Evolutionary conservation across 345 rosid species (phyloP), one percentile per base, ranked within the genome.

Genomic region (Rhodamnia argentea): DNA sequence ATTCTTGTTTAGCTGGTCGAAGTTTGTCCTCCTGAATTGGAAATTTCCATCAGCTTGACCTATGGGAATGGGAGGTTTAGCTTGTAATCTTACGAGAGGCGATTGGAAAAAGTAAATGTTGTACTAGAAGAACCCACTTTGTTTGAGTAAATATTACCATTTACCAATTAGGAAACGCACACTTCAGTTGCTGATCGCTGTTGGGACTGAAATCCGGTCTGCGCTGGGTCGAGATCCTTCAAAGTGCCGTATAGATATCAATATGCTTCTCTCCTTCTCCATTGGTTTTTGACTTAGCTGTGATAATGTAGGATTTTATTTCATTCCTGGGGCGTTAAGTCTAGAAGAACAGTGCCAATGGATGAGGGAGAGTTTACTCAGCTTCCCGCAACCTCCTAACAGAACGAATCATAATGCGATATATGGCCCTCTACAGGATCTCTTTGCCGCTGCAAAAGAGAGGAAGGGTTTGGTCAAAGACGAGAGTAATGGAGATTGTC

Each of bases 401-500:
- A 93, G 98, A 91, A 96, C 98, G 10, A 95, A 97, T 83, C 98
- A 96, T 89, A 94, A 94, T 92, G 98, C 95, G 2, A 88, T 94
- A 24, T 94, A 96, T 64, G 99, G 99, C 85, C 95, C 98, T 16
- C 87, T 95, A 86, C 59, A 85, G 86, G 93, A 95, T 87, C 89
- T 94, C 86, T 95, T 95, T 87, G 78, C 50, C 26, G 93, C 96
- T 4, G 95, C 93, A n/a, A 89, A 89, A 70, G 91, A 89, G 78
- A 87, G 92, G 87, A 94, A 92, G 89, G 88, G 94, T 20, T 86
- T 94, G 64, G 87, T 93, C 58, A 93, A 93, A 87, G 95, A 88
- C 9, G 91, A 86, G 52, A 84, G 56, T 75, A 26, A 88, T 83
- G 90, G 85, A 54, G 91, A 87, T 82, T 56, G 84, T 62, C 52